Base-by-base conservation (phyloP, 176 grass and related monocot species). In the Zea luxurians region DNA sequence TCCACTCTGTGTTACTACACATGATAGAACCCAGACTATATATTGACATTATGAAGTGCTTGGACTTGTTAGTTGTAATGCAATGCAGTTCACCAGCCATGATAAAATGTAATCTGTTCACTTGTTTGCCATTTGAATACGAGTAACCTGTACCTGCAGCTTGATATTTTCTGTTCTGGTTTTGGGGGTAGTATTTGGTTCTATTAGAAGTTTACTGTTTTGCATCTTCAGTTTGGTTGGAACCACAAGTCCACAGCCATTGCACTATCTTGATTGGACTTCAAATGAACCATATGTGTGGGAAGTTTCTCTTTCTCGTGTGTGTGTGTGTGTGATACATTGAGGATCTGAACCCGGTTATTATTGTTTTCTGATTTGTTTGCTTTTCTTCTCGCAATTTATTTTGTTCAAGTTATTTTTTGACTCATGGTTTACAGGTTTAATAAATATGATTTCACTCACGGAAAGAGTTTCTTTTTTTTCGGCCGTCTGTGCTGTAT, bases 131-230 rank as follows among this genome's bases (percentile, higher is more conserved):
- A 40, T 71, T 59, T 41, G 42, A 61, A 12, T 42, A 75, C 55
- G 59, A 43, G 2, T 73, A 34, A 49, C 50, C 50, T 44, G 7
- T 7, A 44, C 6, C 60, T 84, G 64, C 15, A 54, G 11, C 17
- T 66, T 66, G 34, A n/a, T 73, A 37, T 60, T 73, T 50, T 74
- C 41, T 58, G 12, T 67, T 68, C 40, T 74, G 34, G 5, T 66
- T 80, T 48, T 7, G 34, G 20, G 34, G 37, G 17, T 4, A 77
- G 44, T 38, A 49, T 49, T 77, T 53, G 17, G 17, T 74, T 79
- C 16, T 7, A 27, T 52, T 64, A 34, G 8, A 27, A 21, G 68
- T 62, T 61, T 13, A 52, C 7, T 37, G 12, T 16, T 63, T 62
- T 5, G 4, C 75, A 70, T 75, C 18, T 59, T 47, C 38, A 34